Conservation (phyloP, 768 basidiomycete species). For the Termitomyces sp. region DNA sequence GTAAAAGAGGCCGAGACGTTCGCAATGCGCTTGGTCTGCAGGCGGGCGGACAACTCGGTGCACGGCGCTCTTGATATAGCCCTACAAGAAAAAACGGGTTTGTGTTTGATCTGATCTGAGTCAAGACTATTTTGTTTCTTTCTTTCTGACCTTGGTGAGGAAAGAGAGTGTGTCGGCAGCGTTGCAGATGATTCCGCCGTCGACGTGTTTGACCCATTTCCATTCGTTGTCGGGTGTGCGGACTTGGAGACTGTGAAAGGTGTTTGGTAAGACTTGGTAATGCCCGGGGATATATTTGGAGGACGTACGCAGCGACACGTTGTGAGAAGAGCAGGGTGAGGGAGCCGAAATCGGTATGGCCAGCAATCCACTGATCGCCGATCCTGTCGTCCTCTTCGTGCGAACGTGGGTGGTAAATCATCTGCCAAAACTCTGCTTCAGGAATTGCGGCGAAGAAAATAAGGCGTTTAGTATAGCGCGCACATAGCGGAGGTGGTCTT, state of each 20-base stretch:
- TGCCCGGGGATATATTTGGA: neutral
- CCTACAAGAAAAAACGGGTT: conserved; percentile 14
- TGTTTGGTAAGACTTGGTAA: neutral
- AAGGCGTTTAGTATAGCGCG: neutral
- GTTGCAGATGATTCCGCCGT: conserved; percentile 28
- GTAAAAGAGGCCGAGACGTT: conserved; percentile 41
- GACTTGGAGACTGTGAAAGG: conserved; percentile 26
- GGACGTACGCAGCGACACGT: conserved; percentile 6
- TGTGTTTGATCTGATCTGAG: too few species aligned
- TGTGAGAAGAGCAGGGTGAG: conserved; percentile 33
- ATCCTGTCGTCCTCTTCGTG: conserved; percentile 34
- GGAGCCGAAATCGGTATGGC: conserved; percentile 38
- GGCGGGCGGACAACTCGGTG: conserved; percentile 47
- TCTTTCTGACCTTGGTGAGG: conserved; percentile 22
- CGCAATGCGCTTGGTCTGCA: conserved; percentile 32
- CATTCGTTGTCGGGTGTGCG: conserved; percentile 27
- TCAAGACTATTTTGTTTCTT: too few species aligned
- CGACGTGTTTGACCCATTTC: conserved; percentile 27
- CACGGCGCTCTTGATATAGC: conserved; percentile 42
- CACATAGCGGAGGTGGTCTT: conserved; percentile 29
- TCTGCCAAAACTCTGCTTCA: conserved; percentile 8
- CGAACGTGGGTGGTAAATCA: conserved; percentile 32
- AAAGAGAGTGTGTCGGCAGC: conserved; percentile 25
- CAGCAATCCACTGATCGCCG: conserved; percentile 39
- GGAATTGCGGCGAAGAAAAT: neutral